Percentiles rank a stretch among this genome's conserved stretches.
These are phyloP conservation scores for Clitoria ternatea DNA, from an alignment of 306 rosid genomes.

Conservation along the genomic window DNA sequence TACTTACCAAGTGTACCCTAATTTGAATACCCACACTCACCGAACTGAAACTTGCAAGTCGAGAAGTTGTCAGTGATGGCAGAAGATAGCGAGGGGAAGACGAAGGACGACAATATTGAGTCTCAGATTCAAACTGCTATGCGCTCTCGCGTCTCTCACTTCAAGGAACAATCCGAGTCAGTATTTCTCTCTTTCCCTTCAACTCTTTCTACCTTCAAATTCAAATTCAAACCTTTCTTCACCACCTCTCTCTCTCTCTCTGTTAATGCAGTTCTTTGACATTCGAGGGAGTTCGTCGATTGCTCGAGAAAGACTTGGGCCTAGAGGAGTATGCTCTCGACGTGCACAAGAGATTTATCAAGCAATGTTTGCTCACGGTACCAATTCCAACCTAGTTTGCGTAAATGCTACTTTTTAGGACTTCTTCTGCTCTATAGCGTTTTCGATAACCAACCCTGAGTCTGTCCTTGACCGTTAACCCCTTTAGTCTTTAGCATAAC, in stretches of 20 bases:
- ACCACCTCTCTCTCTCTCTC: background rate
- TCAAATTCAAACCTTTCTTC: background rate
- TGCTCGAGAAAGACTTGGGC: conserved; percentile 83
- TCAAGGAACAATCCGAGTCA: conserved; percentile 81
- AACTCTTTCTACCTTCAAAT: background rate
- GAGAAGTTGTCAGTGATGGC: conserved; percentile 32
- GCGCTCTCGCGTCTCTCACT: conserved; percentile 60
- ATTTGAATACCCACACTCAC: background rate
- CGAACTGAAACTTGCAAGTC: background rate
- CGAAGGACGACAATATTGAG: conserved; percentile 30
- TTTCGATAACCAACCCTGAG: background rate
- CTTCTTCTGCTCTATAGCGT: background rate
- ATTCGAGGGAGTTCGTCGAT: conserved; percentile 84
- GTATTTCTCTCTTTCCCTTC: conserved; percentile 23
- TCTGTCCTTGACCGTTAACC: background rate
- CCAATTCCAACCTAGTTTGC: background rate
- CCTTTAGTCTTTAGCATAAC: background rate
- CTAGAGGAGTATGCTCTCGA: conserved; percentile 64
- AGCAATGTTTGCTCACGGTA: conserved; percentile 75
- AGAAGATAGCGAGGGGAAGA: conserved; percentile 31
- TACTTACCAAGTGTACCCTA: background rate
- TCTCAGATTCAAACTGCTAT: conserved; percentile 55
- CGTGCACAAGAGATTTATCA: conserved; percentile 77
- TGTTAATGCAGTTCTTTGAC: conserved; percentile 81
- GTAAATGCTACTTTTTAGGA: background rate